Evolutionary conservation across 1,139 yeast species (phyloP).

Genomic region (Scheffersomyces lignicola): DNA sequence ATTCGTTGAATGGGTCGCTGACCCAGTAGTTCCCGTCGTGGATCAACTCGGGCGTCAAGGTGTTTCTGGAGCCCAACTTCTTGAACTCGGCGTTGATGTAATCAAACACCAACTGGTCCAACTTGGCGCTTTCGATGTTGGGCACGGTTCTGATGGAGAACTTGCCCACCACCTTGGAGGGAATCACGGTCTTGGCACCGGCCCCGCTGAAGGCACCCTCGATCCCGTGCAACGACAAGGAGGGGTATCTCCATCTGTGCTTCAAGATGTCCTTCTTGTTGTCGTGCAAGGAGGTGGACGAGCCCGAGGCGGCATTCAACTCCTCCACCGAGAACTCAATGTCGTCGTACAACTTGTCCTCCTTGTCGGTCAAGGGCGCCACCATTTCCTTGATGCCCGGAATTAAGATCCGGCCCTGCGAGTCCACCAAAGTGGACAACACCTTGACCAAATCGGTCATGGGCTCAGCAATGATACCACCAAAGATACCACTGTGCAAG

Average conservation of each 20-base stretch:
- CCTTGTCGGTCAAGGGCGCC: constrained; percentile 84
- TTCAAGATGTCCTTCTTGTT: constrained; percentile 82
- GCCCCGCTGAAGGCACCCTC: constrained; percentile 95
- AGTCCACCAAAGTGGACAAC: constrained; percentile 73
- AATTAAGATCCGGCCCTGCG: constrained; percentile 77
- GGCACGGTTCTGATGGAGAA: constrained; percentile 98
- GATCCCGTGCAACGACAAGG: constrained; percentile 91
- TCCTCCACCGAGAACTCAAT: constrained; percentile 86
- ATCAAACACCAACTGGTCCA: constrained; percentile 74
- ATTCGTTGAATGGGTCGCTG: constrained; percentile 87
- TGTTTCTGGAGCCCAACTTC: constrained; percentile 74
- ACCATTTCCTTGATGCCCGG: constrained; percentile 94
- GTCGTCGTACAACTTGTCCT: constrained; percentile 73
- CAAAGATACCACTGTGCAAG: constrained; percentile 95
- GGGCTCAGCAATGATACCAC: constrained; percentile 97
- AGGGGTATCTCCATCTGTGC: constrained; percentile 99
- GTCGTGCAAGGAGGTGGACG: constrained; percentile 75
- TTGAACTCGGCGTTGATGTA: constrained; percentile 68
- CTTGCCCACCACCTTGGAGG: constrained; percentile 91
- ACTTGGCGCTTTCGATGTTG: constrained; percentile 75
- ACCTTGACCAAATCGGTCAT: constrained; percentile 88
- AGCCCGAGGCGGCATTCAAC: constrained; percentile 85
- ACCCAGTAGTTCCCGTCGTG: constrained; percentile 98
- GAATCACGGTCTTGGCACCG: constrained; percentile 98
- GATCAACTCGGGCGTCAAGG: constrained; percentile 66